phyloP scores from a whole-genome alignment of 192 early-diverging fungal species.

The Entomortierella chlamydospora region DNA sequence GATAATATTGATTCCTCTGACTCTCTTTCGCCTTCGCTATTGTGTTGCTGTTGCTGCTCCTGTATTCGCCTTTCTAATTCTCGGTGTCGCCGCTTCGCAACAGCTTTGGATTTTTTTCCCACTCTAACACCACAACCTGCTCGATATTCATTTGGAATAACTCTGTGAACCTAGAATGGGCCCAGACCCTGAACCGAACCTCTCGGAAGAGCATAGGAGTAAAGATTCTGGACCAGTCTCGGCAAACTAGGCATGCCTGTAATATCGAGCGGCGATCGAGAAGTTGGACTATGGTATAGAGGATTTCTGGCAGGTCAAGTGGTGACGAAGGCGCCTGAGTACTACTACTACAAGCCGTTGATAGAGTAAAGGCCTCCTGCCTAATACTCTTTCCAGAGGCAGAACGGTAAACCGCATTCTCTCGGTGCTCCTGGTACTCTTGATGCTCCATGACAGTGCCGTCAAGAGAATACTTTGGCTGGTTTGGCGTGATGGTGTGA shows the following conservation, averaged over 20 bases:
- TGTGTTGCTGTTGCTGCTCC: background rate
- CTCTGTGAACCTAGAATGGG: background rate
- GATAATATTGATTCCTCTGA: background rate
- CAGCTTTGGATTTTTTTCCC: background rate
- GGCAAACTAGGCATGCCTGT: constrained; percentile 10
- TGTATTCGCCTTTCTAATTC: background rate
- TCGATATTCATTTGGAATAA: background rate
- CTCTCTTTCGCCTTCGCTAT: background rate
- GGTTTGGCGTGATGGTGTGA: no score
- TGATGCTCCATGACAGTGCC: no score
- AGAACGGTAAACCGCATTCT: no score
- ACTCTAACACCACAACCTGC: constrained; percentile 12
- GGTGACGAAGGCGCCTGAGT: background rate
- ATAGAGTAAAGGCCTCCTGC: no score
- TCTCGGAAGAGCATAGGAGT: constrained; percentile 11
- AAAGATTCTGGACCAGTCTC: constrained; percentile 13
- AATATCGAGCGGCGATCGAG: constrained; percentile 5
- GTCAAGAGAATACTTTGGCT: background rate
- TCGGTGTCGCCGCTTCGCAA: background rate
- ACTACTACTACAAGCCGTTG: background rate
- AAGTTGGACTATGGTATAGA: constrained; percentile 17
- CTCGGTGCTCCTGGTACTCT: no score
- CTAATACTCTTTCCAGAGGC: no score
- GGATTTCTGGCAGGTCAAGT: constrained; percentile 23
- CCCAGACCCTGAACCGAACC: constrained; percentile 11